Conservation (phyloP, 2,329 filamentous ascomycete genomes). For the Trichophyton rubrum region DNA sequence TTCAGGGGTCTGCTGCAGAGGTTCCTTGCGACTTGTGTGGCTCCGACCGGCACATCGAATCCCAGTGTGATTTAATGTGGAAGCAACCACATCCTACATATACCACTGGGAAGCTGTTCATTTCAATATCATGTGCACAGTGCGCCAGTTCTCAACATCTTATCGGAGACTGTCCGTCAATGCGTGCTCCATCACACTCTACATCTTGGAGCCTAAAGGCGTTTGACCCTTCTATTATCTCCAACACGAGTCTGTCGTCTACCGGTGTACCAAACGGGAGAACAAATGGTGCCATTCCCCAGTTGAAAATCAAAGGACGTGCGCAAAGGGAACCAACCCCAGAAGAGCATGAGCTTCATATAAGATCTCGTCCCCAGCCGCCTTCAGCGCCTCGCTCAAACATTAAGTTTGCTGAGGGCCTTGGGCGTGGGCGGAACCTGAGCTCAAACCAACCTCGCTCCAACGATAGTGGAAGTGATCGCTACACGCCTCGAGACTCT, state of each 20-base stretch:
- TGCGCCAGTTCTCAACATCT: constrained; percentile 34
- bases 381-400: constrained; percentile 21
- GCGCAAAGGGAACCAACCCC: constrained; percentile 21
- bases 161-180: constrained; percentile 33
- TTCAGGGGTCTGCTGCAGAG: constrained; percentile 42
- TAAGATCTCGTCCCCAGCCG: constrained; percentile 19
- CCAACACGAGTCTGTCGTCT: constrained; percentile 26
- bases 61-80: constrained; percentile 50
- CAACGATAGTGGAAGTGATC: constrained; percentile 7
- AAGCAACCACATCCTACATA: constrained; percentile 23
- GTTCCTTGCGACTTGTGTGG: constrained; percentile 51
- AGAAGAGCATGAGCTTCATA: constrained; percentile 26
- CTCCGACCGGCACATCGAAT: constrained; percentile 45
- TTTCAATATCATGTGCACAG: constrained; percentile 34
- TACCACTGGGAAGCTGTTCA: constrained; percentile 21
- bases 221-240: constrained; percentile 26
- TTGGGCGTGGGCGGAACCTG: constrained; percentile 20
- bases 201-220: constrained; percentile 30
- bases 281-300: constrained; percentile 16
- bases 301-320: constrained; percentile 27
- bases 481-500: constrained; percentile 9
- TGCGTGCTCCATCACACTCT: constrained; percentile 18
- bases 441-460: constrained; percentile 13
- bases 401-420: constrained; percentile 26
- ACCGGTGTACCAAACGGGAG: constrained; percentile 10